Base-by-base conservation (phyloP, 305 asterid genomes). In the Ajuga reptans region DNA sequence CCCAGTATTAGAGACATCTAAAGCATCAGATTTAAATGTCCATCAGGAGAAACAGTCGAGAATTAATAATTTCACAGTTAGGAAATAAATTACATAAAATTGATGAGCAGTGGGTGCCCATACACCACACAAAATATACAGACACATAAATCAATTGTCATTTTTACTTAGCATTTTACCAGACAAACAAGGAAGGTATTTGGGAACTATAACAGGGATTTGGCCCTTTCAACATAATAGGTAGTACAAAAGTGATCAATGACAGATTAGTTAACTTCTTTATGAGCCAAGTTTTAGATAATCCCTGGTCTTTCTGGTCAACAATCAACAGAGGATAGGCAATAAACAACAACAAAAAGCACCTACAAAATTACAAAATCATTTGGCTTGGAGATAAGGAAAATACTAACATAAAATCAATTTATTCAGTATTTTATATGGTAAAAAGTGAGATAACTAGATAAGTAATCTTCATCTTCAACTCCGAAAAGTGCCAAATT, bases 391-490 rank as follows among this genome's bases (percentile, higher is more conserved):
- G 43, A 56, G 56, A 54, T 33, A 55, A 2, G 55, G 39, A 39
- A 39, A 37, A 67, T 37, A 56, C 46, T 11, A 31, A 37, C 18
- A 51, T 4, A 12, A 43, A 57, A 62, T 14, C 43, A 52, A 27
- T 31, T 49, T 43, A 5, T 14, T 66, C 34, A 24, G 6, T 37
- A 50, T 4, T 46, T 27, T 36, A 31, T 36, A 34, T 36, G 31
- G n/a, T 66, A 46, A 14, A 39, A 64, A 12, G 11, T 11, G 33
- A 61, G 2, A 21, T 1, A 21, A 21, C 27, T 21, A 60, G 61
- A 18, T 6, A 0, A 80, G 50, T 65, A 66, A 50, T 24, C 34
- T 64, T 68, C 60, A 50, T 33, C 34, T 64, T 68, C 60, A 42
- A 72, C 53, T 18, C 17, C 21, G 60, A 52, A 37, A 55, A 51